Evolutionary conservation across 2,329 filamentous ascomycete genomes (phyloP), one percentile per base, ranked within the genome.

Genomic region (Sporothrix pallida): DNA sequence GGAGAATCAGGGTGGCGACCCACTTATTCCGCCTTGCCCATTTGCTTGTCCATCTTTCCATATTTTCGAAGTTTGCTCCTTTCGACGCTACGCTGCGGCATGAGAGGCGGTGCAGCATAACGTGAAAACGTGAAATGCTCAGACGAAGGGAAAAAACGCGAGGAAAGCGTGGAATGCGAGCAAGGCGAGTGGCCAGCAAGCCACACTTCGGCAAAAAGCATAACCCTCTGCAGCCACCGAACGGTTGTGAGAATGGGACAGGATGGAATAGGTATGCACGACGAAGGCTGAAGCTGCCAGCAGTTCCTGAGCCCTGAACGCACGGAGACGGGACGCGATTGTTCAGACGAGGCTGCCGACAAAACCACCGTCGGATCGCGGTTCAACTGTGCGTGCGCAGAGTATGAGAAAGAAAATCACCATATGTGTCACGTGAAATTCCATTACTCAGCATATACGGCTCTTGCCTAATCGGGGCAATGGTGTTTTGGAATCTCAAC

Each of bases 11-110:
- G 31, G 31, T 37, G 13, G 10, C 1, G 62, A 23, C 20, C 62
- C 62, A 67, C 62, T 67, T 17, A 48, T 26, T 26, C 42, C n/a
- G 62, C 42, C 62, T 67, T 67, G 62, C 62, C 37, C 37, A 17
- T 44, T 42, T 42, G 10, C 13, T 54, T 12, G 20, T 26, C n/a
- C 48, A 20, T 23, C 58, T n/a, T n/a, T 37, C 60, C 20, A 6
- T 65, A 37, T 37, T 37, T 37, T 37, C 31, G 31, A 3, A 1
- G 31, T 37, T 37, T 37, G 2, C 31, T 37, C 31, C 31, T 26
- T 48, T 48, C 42, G 42, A 26, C 42, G 62, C 62, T 23, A 46
- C n/a, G 37, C 37, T 65, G 42, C 37, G 42, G 60, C 58, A 13
- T 8, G 15, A 31, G 7, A 44, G 37, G 60, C 60, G 17, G 60